phyloP scores from a whole-genome alignment of 2,329 filamentous ascomycete species.

The Fusarium sp. region DNA sequence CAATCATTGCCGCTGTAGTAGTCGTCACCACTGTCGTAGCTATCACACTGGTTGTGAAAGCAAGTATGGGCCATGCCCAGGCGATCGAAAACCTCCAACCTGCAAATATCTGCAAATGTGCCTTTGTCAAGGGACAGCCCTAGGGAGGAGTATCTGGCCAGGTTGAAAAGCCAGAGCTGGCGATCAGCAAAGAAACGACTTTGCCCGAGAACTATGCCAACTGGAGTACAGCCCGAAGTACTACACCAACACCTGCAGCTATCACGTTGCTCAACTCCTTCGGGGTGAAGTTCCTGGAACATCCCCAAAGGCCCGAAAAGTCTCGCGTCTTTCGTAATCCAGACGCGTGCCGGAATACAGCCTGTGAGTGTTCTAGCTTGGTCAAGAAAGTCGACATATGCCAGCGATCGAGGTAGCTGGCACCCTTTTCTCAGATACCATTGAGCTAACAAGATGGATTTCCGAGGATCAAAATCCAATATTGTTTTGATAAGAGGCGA shows the following conservation, averaged over 20 bases:
- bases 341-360: neutral
- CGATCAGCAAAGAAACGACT: too few species aligned
- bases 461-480: rapidly evolving
- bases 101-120: neutral
- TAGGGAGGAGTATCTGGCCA: neutral
- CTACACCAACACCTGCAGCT: conserved; percentile 1
- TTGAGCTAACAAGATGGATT: neutral
- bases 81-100: conserved; percentile 5
- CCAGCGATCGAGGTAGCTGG: neutral
- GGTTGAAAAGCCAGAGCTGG: neutral
- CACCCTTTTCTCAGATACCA: neutral
- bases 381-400: neutral
- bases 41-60: neutral
- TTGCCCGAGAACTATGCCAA: neutral
- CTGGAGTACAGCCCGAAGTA: neutral
- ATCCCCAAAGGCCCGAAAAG: neutral
- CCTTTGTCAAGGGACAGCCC: neutral
- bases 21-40: neutral
- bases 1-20: neutral
- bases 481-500: neutral
- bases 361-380: rapidly evolving
- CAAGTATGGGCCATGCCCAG: conserved; percentile 3
- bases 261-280: neutral
- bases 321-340: neutral
- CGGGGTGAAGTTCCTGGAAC: neutral